Base-by-base conservation (phyloP, 768 basidiomycete species). In the Auricularia sp. region DNA sequence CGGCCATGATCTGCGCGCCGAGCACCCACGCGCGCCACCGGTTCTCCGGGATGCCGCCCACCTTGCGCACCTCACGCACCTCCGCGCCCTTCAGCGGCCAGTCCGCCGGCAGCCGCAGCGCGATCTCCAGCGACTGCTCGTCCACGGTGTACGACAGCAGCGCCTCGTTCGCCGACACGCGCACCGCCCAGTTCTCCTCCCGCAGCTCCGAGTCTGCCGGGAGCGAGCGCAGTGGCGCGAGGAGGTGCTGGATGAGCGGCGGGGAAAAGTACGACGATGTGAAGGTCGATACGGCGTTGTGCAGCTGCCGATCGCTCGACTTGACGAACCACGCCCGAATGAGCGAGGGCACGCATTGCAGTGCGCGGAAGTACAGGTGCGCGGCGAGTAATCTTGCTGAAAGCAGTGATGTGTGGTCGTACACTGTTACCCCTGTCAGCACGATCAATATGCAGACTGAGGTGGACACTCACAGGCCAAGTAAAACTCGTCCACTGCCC, bases 21-120 rank as follows among this genome's bases (percentile, higher is more conserved):
- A 98, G 79, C 64, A 96, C 80, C 97, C 96, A 99, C 1, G 89
- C 88, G 67, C 94, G 80, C 96, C 95, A 98, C 66, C 84, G 84
- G 66, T 85, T 86, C 71, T 96, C 94, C 18, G 89, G 84, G 6
- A 98, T 93, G 4, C 93, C 97, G 29, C 56, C 56, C 8, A 97
- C 86, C 67, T 84, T 81, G 71, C 87, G 86, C 44, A 87, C 79
- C 66, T 95, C 95, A 70, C 84, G 84, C n/a, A 98, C 85, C 70
- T 95, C 94, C 34, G 98, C 88, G 54, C 81, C 82, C 67, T 87
- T 87, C 42, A 99, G 77, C 0, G 97, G 97, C 85, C 92, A 99
- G 71, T 98, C 96, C 2, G 75, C 72, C 4, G 97, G 97, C 35
- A 98, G 85, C 69, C 87, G 84, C 66, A 98, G 77, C 44, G 82